Evolutionary conservation across 176 grass and related monocot species (phyloP).

Genomic region (Bolboschoenus planiculmis): DNA sequence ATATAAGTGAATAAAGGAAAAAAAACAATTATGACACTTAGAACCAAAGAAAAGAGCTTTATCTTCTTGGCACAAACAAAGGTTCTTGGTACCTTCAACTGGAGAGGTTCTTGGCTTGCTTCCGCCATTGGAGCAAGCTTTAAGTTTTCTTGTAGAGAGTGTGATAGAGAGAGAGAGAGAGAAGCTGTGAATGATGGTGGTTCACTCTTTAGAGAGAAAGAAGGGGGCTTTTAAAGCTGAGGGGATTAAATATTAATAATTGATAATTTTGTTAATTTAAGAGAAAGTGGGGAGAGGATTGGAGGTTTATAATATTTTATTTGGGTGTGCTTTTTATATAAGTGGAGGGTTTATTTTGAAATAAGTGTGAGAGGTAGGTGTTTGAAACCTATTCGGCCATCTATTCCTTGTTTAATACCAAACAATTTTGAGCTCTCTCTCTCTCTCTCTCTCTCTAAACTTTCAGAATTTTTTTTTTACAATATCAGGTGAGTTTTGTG

Average conservation of each 20-base stretch:
- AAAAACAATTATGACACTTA: neutral
- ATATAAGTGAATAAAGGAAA: neutral
- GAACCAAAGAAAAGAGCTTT: neutral
- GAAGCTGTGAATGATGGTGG: neutral
- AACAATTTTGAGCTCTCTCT: neutral
- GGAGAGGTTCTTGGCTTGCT: slow-evolving; percentile 48
- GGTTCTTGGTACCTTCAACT: slow-evolving; percentile 40
- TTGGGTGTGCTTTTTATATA: neutral
- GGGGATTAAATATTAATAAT: neutral
- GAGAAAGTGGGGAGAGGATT: slow-evolving; percentile 5
- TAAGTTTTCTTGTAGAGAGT: neutral
- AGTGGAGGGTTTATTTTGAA: slow-evolving; percentile 11
- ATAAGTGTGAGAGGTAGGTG: neutral
- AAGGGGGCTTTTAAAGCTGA: neutral
- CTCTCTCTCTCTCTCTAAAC: neutral
- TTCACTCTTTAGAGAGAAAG: neutral
- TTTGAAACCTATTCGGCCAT: slow-evolving; percentile 6
- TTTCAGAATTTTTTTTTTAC: neutral
- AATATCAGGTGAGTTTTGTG: too few species aligned
- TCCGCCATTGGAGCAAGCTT: slow-evolving; percentile 43
- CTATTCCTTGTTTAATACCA: neutral
- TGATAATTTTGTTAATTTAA: slow-evolving; percentile 10
- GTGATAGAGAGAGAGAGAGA: neutral
- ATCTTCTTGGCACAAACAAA: neutral
- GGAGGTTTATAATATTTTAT: too few species aligned